Conservation (phyloP, 2,329 filamentous ascomycete genomes). For the Sordariomycetes sp. region DNA sequence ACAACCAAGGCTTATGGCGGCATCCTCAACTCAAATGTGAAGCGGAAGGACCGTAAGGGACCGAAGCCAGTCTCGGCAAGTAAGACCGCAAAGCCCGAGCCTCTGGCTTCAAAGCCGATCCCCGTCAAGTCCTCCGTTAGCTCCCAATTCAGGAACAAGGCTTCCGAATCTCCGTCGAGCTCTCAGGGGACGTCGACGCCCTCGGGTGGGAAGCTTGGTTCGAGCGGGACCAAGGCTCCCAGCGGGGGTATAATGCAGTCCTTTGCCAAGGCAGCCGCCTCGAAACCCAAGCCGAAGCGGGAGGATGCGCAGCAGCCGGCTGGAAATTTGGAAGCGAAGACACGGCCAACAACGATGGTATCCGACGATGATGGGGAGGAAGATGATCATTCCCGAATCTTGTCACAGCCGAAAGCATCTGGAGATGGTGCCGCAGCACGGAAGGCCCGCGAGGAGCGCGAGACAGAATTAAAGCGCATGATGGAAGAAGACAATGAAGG, state of each 20-base stretch:
- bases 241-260: slow-evolving; percentile 64
- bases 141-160: neutral
- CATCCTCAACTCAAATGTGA: neutral
- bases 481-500: slow-evolving; percentile 48
- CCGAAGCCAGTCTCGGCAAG: slow-evolving; percentile 20
- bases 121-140: neutral
- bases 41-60: neutral
- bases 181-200: slow-evolving; percentile 6
- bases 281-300: slow-evolving; percentile 34
- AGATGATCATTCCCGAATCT: neutral
- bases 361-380: slow-evolving; percentile 14
- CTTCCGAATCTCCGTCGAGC: slow-evolving; percentile 10
- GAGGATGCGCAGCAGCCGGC: slow-evolving; percentile 4
- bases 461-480: slow-evolving; percentile 27
- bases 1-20: neutral
- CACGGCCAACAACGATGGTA: neutral
- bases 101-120: neutral
- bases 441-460: slow-evolving; percentile 22
- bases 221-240: slow-evolving; percentile 28
- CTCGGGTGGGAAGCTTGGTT: slow-evolving; percentile 31
- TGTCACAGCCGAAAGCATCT: slow-evolving; percentile 16
- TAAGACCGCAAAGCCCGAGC: neutral
- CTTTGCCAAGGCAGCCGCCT: slow-evolving; percentile 53
- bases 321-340: neutral
- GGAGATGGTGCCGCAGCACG: slow-evolving; percentile 14